These are phyloP conservation scores for Xylariomycetidae sp. DNA, from an alignment of 2,329 filamentous ascomycete species.

Conservation along the genomic window DNA sequence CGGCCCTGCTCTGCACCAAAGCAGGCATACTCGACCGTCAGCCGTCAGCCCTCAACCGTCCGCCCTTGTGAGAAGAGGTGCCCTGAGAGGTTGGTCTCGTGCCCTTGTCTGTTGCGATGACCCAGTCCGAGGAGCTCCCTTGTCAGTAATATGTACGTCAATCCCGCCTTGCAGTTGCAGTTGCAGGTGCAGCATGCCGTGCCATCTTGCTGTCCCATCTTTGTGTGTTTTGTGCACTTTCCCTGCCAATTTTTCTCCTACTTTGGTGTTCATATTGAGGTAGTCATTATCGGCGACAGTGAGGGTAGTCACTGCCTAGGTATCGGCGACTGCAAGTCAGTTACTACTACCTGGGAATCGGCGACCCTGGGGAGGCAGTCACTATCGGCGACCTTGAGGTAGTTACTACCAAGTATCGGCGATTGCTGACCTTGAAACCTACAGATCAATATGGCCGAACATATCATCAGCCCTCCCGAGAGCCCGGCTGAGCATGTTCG, in stretches of 20 bases:
- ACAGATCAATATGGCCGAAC: slow-evolving; percentile 27
- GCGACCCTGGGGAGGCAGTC: too few relatives aligned
- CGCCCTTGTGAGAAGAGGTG: neutral
- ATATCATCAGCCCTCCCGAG: slow-evolving; percentile 22
- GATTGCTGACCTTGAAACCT: slow-evolving; percentile 17
- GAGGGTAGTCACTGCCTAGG: too few relatives aligned
- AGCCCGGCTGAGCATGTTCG: slow-evolving; percentile 39
- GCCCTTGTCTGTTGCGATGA: slow-evolving; percentile 23
- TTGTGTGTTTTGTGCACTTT: slow-evolving; percentile 10
- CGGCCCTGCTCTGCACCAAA: slow-evolving; percentile 10
- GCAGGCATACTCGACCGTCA: slow-evolving; percentile 5
- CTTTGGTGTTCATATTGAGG: too few relatives aligned
- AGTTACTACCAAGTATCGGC: too few relatives aligned
- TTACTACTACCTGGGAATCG: too few relatives aligned
- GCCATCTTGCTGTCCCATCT: slow-evolving; percentile 23
- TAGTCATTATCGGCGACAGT: too few relatives aligned
- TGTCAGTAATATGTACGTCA: slow-evolving; percentile 27
- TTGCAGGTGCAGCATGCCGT: slow-evolving; percentile 29
- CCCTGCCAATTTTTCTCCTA: neutral
- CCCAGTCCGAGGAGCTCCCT: slow-evolving; percentile 18
- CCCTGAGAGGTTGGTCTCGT: slow-evolving; percentile 17
- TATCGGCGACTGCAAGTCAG: too few relatives aligned
- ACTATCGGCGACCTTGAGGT: too few relatives aligned
- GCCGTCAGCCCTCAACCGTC: slow-evolving; percentile 1
- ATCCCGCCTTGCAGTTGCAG: slow-evolving; percentile 25